These are phyloP conservation scores for Styphnolobium japonicum DNA, from an alignment of 306 rosid species.

Conservation along the genomic window DNA sequence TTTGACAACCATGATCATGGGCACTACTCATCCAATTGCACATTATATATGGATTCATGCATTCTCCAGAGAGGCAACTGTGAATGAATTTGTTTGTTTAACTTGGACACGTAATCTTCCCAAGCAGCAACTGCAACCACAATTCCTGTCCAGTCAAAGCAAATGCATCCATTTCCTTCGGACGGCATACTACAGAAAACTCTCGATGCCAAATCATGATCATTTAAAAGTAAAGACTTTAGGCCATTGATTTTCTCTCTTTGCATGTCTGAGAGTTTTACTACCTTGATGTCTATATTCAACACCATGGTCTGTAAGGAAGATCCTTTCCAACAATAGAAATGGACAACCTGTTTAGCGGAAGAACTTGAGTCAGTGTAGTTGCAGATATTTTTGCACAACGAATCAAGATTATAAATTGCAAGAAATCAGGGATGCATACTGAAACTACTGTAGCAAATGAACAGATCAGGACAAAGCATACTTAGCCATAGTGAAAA, in stretches of 20 bases:
- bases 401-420: not conserved
- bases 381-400: conserved; percentile 3
- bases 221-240: conserved; percentile 49
- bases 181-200: conserved; percentile 33
- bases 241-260: conserved; percentile 35
- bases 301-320: conserved; percentile 25
- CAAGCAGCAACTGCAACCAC: conserved; percentile 44
- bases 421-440: not conserved
- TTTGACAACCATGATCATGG: too few relatives aligned
- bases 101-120: conserved; percentile 48
- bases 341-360: conserved; percentile 64
- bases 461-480: not conserved
- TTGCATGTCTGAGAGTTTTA: conserved; percentile 38
- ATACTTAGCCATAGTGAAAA: not conserved
- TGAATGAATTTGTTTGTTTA: conserved; percentile 41
- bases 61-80: conserved; percentile 62
- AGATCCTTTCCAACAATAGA: conserved; percentile 60
- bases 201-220: conserved; percentile 37
- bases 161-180: conserved; percentile 11
- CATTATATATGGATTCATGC: conserved; percentile 57
- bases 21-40: conserved; percentile 30
- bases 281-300: conserved; percentile 33
- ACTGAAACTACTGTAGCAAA: not conserved
- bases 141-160: conserved; percentile 51
- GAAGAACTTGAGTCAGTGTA: not conserved